Evolutionary conservation across 1,139 yeast species (phyloP), one percentile per base, ranked within the genome.

Genomic region (Yamadazyma dendronema): DNA sequence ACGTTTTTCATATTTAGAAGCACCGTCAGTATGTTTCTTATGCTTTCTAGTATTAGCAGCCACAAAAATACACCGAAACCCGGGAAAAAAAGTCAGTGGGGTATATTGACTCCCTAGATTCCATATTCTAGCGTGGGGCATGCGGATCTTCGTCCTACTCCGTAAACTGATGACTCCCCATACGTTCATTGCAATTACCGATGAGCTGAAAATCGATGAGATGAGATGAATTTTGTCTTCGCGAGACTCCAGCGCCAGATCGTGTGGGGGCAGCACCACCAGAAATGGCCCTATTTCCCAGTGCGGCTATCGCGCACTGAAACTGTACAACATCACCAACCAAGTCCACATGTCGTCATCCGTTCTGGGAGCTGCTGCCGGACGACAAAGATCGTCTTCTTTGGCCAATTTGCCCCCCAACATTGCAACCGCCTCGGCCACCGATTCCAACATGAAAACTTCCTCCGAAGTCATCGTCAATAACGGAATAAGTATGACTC

Each of bases 361-460:
- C 16, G 48, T 48, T 4, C 42, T 52, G 16, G 56, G 56, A n/a
- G 30, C 50, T 7, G 45, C 42, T 14, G 42, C 52, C 7, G 53
- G 56, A 12, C 43, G 58, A 28, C 41, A 50, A 10, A 34, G 59
- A 25, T 51, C 55, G 5, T 39, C 44, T 22, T 47, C 56, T 7
- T 44, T 49, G 13, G 49, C 49, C 4, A 46, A 43, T 16, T 33
- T 43, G 16, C 53, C 50, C 10, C 53, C 56, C 9, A 59, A 53
- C 21, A 44, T 56, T 22, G 54, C 54, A 6, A 40, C 51, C 2
- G 59, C 54, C 11, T 55, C 62, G 4, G 62, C 59, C 10, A 54
- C 62, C 5, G 61, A 58, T 37, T 49, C 58, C 10, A 48, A 47
- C 32, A 39, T 48, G 34, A 46, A 54, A 29, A 49, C 54, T 2